Evolutionary conservation across 306 rosid species (phyloP), one percentile per base, ranked within the genome.

Genomic region (Datisca glomerata): DNA sequence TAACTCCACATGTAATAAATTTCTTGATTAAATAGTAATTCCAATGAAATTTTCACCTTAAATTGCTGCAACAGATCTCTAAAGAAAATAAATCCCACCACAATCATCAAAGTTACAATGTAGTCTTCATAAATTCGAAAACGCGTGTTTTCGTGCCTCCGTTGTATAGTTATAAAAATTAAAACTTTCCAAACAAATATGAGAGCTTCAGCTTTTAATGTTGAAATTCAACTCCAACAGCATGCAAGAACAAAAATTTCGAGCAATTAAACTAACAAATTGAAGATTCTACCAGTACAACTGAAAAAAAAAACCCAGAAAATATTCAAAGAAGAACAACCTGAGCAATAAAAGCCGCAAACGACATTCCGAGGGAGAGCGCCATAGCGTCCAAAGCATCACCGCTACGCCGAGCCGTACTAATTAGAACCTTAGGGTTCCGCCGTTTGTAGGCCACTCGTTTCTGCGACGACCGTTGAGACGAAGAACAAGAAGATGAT

Each of bases 311-410:
- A 38, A 41, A 13, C 22, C 19, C 6, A n/a, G 12, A 21, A 13
- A 32, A 3, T 22, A 12, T 21, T 24, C 19, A 13, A 53, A 28
- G 36, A 25, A 35, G 12, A 28, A 27, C 44, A 47, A 89, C 97
- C 97, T 80, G 87, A 43, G 79, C 74, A 49, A 74, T 55, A 42
- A 89, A 72, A 14, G 93, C 86, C 1, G 95, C 97, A 15, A 89
- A 63, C 0, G 93, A 83, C 86, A 89, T 84, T 43, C 95, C 98
- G 16, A 89, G 64, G 22, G 78, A 87, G 49, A 72, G 69, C 36
- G 86, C 85, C 41, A 89, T 67, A 3, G 71, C 60, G 11, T 65
- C 72, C 0, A 79, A 65, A 45, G 55, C 65, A 14, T 39, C 47
- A 52, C 61, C 57, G 27, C 15, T 50, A 11, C 81, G 78, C 28